Base-by-base conservation (phyloP, 768 basidiomycete genomes). In the Trichaptum fuscoviolaceum region DNA sequence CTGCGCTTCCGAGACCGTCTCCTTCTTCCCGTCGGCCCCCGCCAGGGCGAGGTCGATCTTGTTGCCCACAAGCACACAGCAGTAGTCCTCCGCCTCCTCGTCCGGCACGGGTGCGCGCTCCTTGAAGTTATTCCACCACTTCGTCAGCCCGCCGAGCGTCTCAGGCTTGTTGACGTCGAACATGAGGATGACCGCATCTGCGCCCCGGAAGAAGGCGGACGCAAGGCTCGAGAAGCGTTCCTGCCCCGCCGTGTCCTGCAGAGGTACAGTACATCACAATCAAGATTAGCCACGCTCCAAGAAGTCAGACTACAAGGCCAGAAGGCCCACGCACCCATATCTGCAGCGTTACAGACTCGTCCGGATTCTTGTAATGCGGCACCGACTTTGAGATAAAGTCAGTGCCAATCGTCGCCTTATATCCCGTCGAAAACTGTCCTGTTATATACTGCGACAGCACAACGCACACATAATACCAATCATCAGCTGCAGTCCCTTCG, bases 231-330 rank as follows among this genome's bases (percentile, higher is more conserved):
- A 92, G 78, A 95, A 95, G 5, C 93, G 85, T 71, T 95, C 93
- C 74, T 95, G 93, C 1, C 93, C 93, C 0, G 92, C 91, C 0
- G 91, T 93, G 72, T 94, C 92, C 89, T 92, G n/a, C n/a, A n/a
- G n/a, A n/a, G n/a, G n/a, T n/a, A n/a, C n/a, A n/a, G n/a, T n/a
- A 70, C 24, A 35, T 35, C 30, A 18, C 34, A 57, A 69, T 69
- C 63, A 69, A n/a, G n/a, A 57, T 25, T 27, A 57, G 36, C 24
- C 65, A 42, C 24, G 58, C 20, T 24, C 20, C 20, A 30, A 24
- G 7, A 26, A 23, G 52, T 24, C 34, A 26, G 30, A 35, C 10
- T 35, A 10, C 27, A 35, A 35, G 12, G 63, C 42, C 27, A 23
- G 17, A 5, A 66, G 42, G 23, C 36, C 60, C 64, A 79, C 75